These are phyloP conservation scores for Micractinium conductrix DNA, from an alignment of 139 green algal species.

Conservation along the genomic window DNA sequence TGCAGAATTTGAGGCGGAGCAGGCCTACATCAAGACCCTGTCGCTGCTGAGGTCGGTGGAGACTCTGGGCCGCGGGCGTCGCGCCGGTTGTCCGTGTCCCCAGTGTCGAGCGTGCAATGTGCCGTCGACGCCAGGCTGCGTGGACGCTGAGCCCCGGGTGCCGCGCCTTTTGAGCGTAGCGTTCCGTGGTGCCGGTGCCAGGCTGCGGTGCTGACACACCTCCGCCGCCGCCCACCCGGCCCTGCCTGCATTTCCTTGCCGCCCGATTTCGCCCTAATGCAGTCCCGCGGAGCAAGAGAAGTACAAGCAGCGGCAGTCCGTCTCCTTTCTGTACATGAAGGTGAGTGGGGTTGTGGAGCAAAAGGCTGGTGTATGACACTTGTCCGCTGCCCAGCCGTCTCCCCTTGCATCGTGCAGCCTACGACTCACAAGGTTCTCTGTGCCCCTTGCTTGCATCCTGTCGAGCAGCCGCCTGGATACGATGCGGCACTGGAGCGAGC, in stretches of 20 bases:
- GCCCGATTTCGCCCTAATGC: too few species aligned
- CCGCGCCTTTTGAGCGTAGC: too few species aligned
- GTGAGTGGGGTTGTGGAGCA: not conserved
- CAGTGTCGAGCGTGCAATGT: not conserved
- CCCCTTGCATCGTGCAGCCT: too few species aligned
- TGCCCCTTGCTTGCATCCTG: conserved; percentile 62
- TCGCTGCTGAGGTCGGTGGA: conserved; percentile 51
- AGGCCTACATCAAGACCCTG: conserved; percentile 74
- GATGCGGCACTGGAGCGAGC: conserved; percentile 59
- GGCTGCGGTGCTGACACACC: not conserved
- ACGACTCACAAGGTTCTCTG: not conserved
- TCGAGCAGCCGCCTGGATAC: conserved; percentile 86
- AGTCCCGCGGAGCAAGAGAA: conserved; percentile 61
- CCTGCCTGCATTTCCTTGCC: too few species aligned
- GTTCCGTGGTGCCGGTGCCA: not conserved
- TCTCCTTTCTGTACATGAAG: conserved; percentile 61
- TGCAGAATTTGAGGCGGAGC: conserved; percentile 84
- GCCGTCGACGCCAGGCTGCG: too few species aligned
- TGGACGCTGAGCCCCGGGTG: too few species aligned
- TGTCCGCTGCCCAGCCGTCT: too few species aligned
- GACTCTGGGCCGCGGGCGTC: not conserved
- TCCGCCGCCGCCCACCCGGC: not conserved
- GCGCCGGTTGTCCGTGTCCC: not conserved
- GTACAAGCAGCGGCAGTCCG: conserved; percentile 56
- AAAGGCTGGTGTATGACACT: too few species aligned